These are phyloP conservation scores for Novymonas esmeraldas DNA, from an alignment of 208 protist species.

Conservation along the genomic window DNA sequence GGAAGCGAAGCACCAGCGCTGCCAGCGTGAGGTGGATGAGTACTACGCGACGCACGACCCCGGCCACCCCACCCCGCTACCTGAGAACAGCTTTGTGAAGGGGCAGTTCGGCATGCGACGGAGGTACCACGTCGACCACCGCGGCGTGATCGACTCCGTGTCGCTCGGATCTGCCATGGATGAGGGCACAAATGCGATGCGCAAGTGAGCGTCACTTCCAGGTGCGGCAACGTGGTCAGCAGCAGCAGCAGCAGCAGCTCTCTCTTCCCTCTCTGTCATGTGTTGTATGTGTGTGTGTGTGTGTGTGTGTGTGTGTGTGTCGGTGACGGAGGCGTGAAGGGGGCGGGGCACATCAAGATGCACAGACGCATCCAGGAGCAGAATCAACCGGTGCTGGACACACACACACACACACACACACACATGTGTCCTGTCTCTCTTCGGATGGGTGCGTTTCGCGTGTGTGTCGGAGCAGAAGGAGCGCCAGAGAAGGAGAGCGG, in stretches of 20 bases:
- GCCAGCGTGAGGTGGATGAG: constrained; percentile 43
- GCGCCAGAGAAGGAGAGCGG: no score
- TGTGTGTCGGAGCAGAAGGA: neutral
- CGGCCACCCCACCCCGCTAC: constrained; percentile 66
- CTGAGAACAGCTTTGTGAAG: constrained; percentile 69
- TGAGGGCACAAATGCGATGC: constrained; percentile 66
- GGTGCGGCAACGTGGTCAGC: no score
- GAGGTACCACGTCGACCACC: constrained; percentile 45
- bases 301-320: constrained; percentile 2
- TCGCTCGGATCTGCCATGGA: constrained; percentile 46
- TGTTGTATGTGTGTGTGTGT: neutral
- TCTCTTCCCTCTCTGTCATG: neutral
- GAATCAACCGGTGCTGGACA: neutral
- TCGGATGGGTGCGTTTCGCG: neutral
- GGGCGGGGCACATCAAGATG: neutral
- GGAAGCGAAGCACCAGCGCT: constrained; percentile 45
- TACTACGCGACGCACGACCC: constrained; percentile 59
- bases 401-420: neutral
- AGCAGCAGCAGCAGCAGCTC: no score
- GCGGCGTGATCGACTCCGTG: constrained; percentile 35
- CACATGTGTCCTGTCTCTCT: neutral
- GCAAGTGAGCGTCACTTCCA: constrained; percentile 21
- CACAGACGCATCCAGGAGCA: no score
- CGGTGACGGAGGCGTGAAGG: neutral
- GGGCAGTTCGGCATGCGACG: constrained; percentile 86